phyloP scores from a whole-genome alignment of 371 early-diverging fungal genomes.

The Lichtheimia corymbifera region DNA sequence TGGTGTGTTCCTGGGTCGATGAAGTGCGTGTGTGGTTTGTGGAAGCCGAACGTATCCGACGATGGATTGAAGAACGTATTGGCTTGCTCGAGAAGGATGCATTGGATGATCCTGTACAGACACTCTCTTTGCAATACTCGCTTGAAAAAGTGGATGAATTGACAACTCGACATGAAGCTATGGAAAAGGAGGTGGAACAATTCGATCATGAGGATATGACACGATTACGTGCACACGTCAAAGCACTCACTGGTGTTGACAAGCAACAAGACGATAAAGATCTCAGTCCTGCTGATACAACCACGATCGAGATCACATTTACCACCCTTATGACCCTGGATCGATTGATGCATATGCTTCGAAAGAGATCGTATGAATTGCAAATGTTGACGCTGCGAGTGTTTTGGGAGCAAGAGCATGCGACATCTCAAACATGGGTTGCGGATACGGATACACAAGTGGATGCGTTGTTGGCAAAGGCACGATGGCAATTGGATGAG shows the following conservation, averaged over 20 bases:
- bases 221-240: constrained; percentile 53
- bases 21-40: constrained; percentile 54
- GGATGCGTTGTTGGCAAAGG: constrained; percentile 26
- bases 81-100: constrained; percentile 21
- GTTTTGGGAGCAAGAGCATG: constrained; percentile 48
- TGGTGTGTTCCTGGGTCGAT: constrained; percentile 46
- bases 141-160: constrained; percentile 27
- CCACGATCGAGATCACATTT: constrained; percentile 56
- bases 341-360: constrained; percentile 38
- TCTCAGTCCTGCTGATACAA: constrained; percentile 57
- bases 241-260: constrained; percentile 38
- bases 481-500: constrained; percentile 32
- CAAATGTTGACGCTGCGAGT: constrained; percentile 42
- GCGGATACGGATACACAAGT: constrained; percentile 20
- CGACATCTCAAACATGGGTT: constrained; percentile 30
- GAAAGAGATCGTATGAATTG: constrained; percentile 39
- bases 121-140: constrained; percentile 15
- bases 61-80: constrained; percentile 51
- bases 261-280: constrained; percentile 26
- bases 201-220: constrained; percentile 55
- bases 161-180: constrained; percentile 25
- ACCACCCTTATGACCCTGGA: constrained; percentile 52
- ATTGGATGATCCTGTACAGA: constrained; percentile 6
- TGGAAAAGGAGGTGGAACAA: constrained; percentile 32
- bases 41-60: constrained; percentile 48